Percentiles rank a stretch among this genome's conserved stretches.
These are phyloP conservation scores for Parietaria judaica DNA, from an alignment of 306 rosid genomes.

Conservation along the genomic window DNA sequence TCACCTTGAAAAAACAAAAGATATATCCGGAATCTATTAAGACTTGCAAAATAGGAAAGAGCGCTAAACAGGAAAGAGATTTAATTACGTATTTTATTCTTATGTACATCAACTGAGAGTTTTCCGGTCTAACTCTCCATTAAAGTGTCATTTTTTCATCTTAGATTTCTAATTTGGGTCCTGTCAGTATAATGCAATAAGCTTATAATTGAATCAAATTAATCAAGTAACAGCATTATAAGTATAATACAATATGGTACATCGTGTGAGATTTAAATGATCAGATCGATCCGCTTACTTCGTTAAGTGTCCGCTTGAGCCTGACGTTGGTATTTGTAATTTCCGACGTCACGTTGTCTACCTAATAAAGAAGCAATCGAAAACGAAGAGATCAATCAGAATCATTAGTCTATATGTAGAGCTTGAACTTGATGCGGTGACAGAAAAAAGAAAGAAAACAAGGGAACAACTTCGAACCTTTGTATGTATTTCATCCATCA, in stretches of 20 bases:
- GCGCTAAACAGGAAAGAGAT: no score
- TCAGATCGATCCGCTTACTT: constrained; percentile 35
- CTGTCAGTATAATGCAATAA: no score
- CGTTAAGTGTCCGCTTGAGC: constrained; percentile 59
- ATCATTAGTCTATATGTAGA: constrained; percentile 3
- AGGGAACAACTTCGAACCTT: constrained; percentile 38
- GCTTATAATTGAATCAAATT: no score
- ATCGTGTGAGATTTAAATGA: background rate
- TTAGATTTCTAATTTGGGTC: no score
- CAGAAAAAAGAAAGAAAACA: constrained; percentile 3
- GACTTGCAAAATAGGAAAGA: background rate
- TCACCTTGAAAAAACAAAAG: constrained; percentile 48
- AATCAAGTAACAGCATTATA: no score
- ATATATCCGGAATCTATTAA: background rate
- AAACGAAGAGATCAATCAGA: background rate
- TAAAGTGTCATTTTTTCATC: no score
- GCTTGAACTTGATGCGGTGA: background rate
- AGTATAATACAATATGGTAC: background rate
- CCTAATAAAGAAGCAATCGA: constrained; percentile 34
- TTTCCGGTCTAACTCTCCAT: no score
- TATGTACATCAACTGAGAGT: background rate
- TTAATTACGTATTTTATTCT: no score
- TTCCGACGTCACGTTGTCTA: constrained; percentile 57
- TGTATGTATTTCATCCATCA: constrained; percentile 73
- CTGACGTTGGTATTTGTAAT: constrained; percentile 55